These are phyloP conservation scores for Arabis hirsuta DNA, from an alignment of 345 rosid species.

Conservation along the genomic window DNA sequence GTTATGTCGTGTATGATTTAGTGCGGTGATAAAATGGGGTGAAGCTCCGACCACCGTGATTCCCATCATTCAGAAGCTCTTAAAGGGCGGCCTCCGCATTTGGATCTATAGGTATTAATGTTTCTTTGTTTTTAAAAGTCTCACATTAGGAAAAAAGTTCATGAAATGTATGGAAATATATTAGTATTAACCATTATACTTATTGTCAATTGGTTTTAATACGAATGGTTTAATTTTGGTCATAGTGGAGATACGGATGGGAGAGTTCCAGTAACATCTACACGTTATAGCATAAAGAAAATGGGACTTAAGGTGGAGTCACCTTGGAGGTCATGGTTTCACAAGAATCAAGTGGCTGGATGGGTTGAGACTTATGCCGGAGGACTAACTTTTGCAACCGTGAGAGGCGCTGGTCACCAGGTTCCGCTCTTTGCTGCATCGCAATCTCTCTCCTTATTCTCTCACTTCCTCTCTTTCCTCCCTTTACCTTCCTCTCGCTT, in stretches of 20 bases:
- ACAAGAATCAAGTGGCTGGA: slow-evolving; percentile 70
- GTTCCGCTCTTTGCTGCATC: slow-evolving; percentile 63
- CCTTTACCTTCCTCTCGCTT: slow-evolving; percentile 42
- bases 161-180: not conserved
- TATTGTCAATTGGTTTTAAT: not conserved
- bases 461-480: slow-evolving; percentile 54
- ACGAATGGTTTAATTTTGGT: not conserved
- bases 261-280: slow-evolving; percentile 81
- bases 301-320: slow-evolving; percentile 49
- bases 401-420: slow-evolving; percentile 77
- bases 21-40: slow-evolving; percentile 53
- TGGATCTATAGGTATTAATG: slow-evolving; percentile 71
- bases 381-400: slow-evolving; percentile 62
- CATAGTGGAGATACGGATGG: slow-evolving; percentile 87
- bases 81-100: slow-evolving; percentile 60
- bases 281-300: slow-evolving; percentile 66
- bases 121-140: not conserved
- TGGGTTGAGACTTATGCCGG: slow-evolving; percentile 70
- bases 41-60: slow-evolving; percentile 56
- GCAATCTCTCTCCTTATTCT: slow-evolving; percentile 65
- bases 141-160: not conserved
- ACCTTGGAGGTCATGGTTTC: slow-evolving; percentile 82
- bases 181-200: not conserved
- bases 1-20: slow-evolving; percentile 24
- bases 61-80: slow-evolving; percentile 65